phyloP scores from a whole-genome alignment of 78 protist genomes.

The Cavenderia fasciculata region DNA sequence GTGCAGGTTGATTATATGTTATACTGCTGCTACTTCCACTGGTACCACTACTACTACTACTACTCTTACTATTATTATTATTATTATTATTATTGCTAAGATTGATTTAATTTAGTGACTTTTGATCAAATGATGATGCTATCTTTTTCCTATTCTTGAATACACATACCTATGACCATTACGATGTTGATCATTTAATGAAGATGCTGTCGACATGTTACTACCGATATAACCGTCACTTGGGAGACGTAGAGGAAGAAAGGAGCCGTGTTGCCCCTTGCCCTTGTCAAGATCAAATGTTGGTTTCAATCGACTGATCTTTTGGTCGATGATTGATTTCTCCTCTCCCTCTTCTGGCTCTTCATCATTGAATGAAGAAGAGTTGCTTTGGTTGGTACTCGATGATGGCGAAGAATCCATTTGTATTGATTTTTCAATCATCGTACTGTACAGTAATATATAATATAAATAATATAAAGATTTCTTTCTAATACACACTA shows the following conservation, averaged over 20 bases:
- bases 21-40: too few species aligned
- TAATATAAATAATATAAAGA: too few species aligned
- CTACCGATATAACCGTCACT: not conserved
- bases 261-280: not conserved
- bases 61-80: too few species aligned
- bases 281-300: not conserved
- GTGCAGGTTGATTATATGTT: not conserved
- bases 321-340: not conserved
- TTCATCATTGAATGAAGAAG: not conserved
- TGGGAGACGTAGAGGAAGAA: not conserved
- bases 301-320: not conserved
- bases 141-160: too few species aligned
- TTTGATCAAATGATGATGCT: not conserved
- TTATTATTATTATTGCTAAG: too few species aligned
- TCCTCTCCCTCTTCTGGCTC: slow-evolving; percentile 1
- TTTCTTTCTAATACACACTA: too few species aligned
- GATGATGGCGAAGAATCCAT: too few species aligned
- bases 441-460: too few species aligned
- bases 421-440: too few species aligned
- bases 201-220: not conserved
- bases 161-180: too few species aligned
- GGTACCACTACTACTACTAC: too few species aligned
- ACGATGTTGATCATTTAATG: slow-evolving; percentile 1
- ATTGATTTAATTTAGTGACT: not conserved
- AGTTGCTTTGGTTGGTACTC: too few species aligned